These are phyloP conservation scores for Cavenderia fasciculata DNA, from an alignment of 78 protist genomes.

Conservation along the genomic window DNA sequence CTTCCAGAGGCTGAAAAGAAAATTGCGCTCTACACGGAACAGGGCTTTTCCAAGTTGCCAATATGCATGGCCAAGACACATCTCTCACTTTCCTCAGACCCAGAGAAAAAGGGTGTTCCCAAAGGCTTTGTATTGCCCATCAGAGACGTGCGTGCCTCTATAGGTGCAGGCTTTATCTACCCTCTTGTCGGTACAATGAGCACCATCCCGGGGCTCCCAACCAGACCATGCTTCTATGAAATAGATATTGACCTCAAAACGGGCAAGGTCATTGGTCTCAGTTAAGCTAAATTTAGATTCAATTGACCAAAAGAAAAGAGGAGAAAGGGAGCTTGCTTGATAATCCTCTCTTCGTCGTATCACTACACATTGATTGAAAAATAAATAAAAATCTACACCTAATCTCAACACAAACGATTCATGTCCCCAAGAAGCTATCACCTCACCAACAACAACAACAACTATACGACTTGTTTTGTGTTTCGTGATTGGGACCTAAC, in stretches of 20 bases:
- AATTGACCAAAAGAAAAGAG: too few relatives aligned
- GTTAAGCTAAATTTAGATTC: too few relatives aligned
- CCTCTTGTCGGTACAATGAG: slow-evolving; percentile 89
- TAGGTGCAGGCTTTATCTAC: slow-evolving; percentile 95
- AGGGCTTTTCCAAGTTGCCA: slow-evolving; percentile 93
- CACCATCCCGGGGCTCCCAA: slow-evolving; percentile 97
- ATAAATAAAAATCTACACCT: too few relatives aligned
- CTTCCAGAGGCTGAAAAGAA: slow-evolving; percentile 82
- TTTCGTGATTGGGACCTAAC: too few relatives aligned
- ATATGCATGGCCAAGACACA: slow-evolving; percentile 99
- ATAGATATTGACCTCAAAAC: slow-evolving; percentile 91
- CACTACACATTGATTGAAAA: too few relatives aligned
- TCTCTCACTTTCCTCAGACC: slow-evolving; percentile 91
- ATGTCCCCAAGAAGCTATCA: too few relatives aligned
- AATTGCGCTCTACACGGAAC: slow-evolving; percentile 81
- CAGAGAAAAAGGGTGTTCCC: slow-evolving; percentile 92
- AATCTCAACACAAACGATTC: too few relatives aligned
- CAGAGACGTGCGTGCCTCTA: slow-evolving; percentile 87
- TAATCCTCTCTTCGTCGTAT: too few relatives aligned
- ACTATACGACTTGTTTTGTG: too few relatives aligned
- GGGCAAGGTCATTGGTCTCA: slow-evolving; percentile 90
- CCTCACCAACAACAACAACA: too few relatives aligned
- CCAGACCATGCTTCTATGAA: slow-evolving; percentile 94
- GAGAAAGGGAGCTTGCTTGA: too few relatives aligned
- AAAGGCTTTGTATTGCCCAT: slow-evolving; percentile 93